These are phyloP conservation scores for sorghum (Sorghum bicolor) DNA, from an alignment of 176 grass and related monocot genomes.

Conservation along the genomic window DNA sequence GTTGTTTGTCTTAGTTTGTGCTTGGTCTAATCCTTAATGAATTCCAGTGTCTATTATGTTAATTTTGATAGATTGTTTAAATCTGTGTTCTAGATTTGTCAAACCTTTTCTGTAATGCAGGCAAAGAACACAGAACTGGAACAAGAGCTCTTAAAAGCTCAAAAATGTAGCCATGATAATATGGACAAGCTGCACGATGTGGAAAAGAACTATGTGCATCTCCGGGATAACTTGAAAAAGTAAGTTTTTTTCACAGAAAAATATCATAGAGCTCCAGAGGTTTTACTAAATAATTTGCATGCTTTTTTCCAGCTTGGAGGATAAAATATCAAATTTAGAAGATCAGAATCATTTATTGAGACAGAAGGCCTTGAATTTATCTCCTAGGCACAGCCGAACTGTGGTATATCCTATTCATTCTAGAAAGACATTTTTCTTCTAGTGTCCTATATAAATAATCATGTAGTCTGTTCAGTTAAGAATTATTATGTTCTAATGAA, in stretches of 20 bases:
- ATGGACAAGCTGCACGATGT: constrained; percentile 69
- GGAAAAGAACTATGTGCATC: constrained; percentile 65
- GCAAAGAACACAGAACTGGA: constrained; percentile 60
- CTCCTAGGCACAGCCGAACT: constrained; percentile 60
- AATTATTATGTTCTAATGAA: constrained; percentile 31
- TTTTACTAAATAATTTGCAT: not conserved
- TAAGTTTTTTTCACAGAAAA: constrained; percentile 16
- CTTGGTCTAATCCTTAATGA: not conserved
- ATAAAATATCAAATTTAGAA: constrained; percentile 79
- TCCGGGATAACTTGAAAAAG: constrained; percentile 68
- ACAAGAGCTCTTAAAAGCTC: constrained; percentile 59
- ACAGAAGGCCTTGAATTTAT: constrained; percentile 74
- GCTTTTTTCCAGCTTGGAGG: constrained; percentile 65
- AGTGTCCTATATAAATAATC: not conserved
- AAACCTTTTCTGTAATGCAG: constrained; percentile 35
- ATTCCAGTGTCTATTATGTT: not conserved
- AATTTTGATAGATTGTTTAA: not conserved
- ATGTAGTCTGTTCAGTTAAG: not conserved
- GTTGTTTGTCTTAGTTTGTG: not conserved
- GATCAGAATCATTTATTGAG: constrained; percentile 90
- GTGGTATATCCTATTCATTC: constrained; percentile 37
- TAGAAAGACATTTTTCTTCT: constrained; percentile 13
- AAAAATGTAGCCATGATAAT: constrained; percentile 58
- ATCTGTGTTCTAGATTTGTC: constrained; percentile 14
- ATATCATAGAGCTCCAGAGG: not conserved